These are phyloP conservation scores for Pachyrhizus erosus DNA, from an alignment of 306 rosid species.

Conservation along the genomic window DNA sequence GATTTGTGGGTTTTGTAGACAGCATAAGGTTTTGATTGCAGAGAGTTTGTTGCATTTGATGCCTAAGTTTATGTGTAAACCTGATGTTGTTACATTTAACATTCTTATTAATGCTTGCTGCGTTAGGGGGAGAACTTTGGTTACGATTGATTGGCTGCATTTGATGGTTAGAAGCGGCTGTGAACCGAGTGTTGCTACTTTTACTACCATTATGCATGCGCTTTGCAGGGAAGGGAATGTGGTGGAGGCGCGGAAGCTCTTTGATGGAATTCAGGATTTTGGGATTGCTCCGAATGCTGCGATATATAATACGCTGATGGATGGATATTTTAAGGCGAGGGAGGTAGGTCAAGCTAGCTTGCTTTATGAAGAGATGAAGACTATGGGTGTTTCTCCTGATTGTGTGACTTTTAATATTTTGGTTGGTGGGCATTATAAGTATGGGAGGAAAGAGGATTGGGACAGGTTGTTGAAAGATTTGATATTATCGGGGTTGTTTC, in stretches of 20 bases:
- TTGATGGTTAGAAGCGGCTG: slow-evolving; percentile 62
- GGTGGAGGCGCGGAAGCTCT: slow-evolving; percentile 60
- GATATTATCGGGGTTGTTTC: slow-evolving; percentile 48
- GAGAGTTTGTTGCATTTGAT: slow-evolving; percentile 71
- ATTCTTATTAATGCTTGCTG: slow-evolving; percentile 62
- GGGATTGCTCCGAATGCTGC: slow-evolving; percentile 50
- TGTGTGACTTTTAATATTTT: slow-evolving; percentile 78
- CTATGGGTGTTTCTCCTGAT: slow-evolving; percentile 62
- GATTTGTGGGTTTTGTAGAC: slow-evolving; percentile 72
- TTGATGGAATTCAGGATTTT: slow-evolving; percentile 55
- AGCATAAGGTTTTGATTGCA: slow-evolving; percentile 55
- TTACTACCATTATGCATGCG: slow-evolving; percentile 60
- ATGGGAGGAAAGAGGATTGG: slow-evolving; percentile 70
- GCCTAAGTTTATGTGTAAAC: slow-evolving; percentile 61
- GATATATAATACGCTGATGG: slow-evolving; percentile 65
- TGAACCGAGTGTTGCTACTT: slow-evolving; percentile 58
- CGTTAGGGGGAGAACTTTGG: slow-evolving; percentile 55
- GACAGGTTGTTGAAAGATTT: slow-evolving; percentile 55
- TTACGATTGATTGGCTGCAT: slow-evolving; percentile 58
- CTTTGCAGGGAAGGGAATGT: slow-evolving; percentile 78
- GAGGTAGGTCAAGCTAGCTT: slow-evolving; percentile 68
- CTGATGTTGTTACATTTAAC: slow-evolving; percentile 64
- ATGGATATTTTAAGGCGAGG: slow-evolving; percentile 83
- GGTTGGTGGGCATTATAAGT: slow-evolving; percentile 69
- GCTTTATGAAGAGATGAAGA: slow-evolving; percentile 75